A percentile compares a stretch with the other conserved stretches of the same genome.
These are phyloP conservation scores for Verruconis gallopava DNA, from an alignment of 2,329 filamentous ascomycete genomes.

Conservation along the genomic window DNA sequence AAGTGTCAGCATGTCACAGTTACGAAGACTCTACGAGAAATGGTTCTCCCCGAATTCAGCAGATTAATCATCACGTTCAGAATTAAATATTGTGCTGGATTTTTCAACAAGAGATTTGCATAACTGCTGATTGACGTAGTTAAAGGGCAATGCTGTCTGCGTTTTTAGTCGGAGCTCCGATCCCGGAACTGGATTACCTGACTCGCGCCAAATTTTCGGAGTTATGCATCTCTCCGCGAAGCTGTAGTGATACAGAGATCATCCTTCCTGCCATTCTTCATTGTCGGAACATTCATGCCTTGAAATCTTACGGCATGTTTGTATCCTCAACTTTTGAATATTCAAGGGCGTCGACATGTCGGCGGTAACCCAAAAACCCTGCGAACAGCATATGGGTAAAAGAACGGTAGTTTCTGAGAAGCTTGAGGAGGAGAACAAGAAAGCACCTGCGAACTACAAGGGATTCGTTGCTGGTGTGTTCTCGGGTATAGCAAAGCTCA, in stretches of 20 bases:
- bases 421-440: constrained; percentile 13
- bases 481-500: constrained; percentile 81
- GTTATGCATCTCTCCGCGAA: background rate
- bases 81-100: no score
- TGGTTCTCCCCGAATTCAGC: no score
- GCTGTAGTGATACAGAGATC: background rate
- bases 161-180: no score
- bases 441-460: constrained; percentile 54
- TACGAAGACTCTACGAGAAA: no score
- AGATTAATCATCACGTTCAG: no score
- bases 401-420: constrained; percentile 10
- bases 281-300: background rate
- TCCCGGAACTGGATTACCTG: no score
- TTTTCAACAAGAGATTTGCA: no score
- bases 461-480: constrained; percentile 98
- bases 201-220: background rate
- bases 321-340: background rate
- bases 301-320: background rate
- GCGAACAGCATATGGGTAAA: background rate
- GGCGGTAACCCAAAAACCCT: background rate
- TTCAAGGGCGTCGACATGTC: background rate
- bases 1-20: no score
- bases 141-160: no score
- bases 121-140: no score
- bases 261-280: background rate